phyloP scores from a whole-genome alignment of 805 yeast genomes.

The Starmerella stigmatis region DNA sequence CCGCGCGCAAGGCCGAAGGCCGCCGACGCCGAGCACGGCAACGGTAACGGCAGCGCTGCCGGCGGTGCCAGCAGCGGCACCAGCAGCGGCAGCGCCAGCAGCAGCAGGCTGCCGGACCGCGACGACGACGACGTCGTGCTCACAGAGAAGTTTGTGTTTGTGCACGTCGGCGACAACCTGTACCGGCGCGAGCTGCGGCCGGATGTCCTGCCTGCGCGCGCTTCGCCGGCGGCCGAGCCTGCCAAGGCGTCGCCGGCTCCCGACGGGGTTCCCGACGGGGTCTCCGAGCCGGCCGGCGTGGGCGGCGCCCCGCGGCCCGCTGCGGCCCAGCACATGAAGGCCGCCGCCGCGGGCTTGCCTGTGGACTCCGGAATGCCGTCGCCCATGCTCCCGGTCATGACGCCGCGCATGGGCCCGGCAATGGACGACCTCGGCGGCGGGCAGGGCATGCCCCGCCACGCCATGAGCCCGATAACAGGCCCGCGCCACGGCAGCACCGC shows the following conservation, averaged over 20 bases:
- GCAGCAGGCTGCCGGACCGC: too few relatives aligned
- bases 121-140: constrained; percentile 21
- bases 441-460: too few relatives aligned
- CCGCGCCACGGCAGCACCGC: too few relatives aligned
- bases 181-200: constrained; percentile 26
- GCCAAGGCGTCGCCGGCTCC: neutral
- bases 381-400: neutral
- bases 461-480: neutral
- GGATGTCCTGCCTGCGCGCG: neutral
- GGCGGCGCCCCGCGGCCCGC: neutral
- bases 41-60: too few relatives aligned
- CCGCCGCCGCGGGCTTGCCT: too few relatives aligned
- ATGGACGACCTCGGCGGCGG: too few relatives aligned
- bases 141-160: constrained; percentile 26
- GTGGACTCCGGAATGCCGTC: too few relatives aligned
- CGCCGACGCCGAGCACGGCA: too few relatives aligned
- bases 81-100: too few relatives aligned
- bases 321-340: neutral
- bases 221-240: neutral
- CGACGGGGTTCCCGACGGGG: neutral
- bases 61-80: too few relatives aligned
- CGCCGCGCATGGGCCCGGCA: neutral
- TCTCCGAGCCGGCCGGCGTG: neutral
- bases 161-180: constrained; percentile 30
- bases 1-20: neutral